Evolutionary conservation across 768 basidiomycete species (phyloP).

Genomic region (Pulveroboletus ravenelii): DNA sequence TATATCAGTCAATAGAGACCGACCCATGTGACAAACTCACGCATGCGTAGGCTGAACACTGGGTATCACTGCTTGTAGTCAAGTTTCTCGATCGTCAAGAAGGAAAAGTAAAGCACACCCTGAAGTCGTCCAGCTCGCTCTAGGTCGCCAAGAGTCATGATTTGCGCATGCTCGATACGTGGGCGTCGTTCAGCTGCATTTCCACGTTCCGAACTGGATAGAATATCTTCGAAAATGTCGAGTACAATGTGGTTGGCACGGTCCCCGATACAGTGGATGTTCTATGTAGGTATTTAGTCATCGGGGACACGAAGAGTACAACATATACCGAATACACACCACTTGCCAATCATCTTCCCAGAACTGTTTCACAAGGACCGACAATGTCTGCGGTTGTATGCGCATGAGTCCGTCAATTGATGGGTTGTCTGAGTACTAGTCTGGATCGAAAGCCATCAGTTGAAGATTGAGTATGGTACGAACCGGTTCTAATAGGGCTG

Average conservation of each 20-base stretch:
- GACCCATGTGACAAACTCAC: conserved; percentile 37
- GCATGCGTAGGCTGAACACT: conserved; percentile 94
- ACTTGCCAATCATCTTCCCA: conserved; percentile 80
- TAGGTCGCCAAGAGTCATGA: conserved; percentile 69
- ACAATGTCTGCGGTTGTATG: conserved; percentile 48
- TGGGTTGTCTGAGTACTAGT: conserved; percentile 69
- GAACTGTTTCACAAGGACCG: conserved; percentile 52
- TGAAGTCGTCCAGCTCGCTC: conserved; percentile 66
- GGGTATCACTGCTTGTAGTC: conserved; percentile 59
- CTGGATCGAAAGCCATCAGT: not conserved
- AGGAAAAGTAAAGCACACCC: conserved; percentile 39
- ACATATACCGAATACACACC: conserved; percentile 40
- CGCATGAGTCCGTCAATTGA: conserved; percentile 68
- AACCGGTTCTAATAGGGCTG: conserved; percentile 72
- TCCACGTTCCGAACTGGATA: conserved; percentile 29
- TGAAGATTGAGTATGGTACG: not conserved
- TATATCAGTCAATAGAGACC: not conserved
- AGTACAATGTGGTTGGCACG: conserved; percentile 79
- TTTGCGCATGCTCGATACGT: conserved; percentile 91
- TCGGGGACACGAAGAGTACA: not conserved
- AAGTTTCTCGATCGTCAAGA: not conserved
- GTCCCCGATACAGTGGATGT: conserved; percentile 87
- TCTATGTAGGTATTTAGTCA: conserved; percentile 42
- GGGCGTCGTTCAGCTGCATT: conserved; percentile 50
- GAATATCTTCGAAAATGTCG: conserved; percentile 72